Evolutionary conservation across 768 basidiomycete genomes (phyloP).

Genomic region (Sarcodon aspratus): DNA sequence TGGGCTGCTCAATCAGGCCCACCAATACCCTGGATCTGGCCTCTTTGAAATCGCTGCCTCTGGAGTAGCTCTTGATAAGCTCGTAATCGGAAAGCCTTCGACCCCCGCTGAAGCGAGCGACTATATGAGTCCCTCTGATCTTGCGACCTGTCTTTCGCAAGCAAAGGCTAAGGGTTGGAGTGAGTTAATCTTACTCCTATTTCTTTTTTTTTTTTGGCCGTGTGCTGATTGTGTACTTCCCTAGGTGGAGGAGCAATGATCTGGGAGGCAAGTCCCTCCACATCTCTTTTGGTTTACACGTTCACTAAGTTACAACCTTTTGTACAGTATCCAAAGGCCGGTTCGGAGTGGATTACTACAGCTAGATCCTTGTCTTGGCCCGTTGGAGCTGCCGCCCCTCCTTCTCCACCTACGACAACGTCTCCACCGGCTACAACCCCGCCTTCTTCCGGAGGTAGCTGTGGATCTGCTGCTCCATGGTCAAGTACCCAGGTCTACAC

Average conservation of each 20-base stretch:
- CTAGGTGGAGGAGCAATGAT: conserved; percentile 26
- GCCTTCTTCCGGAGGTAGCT: conserved; percentile 20
- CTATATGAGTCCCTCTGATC: conserved; percentile 44
- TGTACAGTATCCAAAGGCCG: conserved; percentile 23
- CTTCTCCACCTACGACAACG: conserved; percentile 5
- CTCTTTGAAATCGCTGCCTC: conserved; percentile 40
- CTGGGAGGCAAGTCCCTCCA: conserved; percentile 15
- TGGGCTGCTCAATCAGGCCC: conserved; percentile 47
- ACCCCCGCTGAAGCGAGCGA: conserved; percentile 32
- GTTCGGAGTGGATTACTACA: conserved; percentile 25
- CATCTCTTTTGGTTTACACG: no score
- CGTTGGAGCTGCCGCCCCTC: conserved; percentile 8
- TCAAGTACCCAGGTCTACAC: conserved; percentile 31
- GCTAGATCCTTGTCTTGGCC: conserved; percentile 25
- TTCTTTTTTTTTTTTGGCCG: background rate
- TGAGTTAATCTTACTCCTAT: conserved; percentile 19
- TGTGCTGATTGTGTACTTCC: background rate
- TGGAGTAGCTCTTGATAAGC: conserved; percentile 34
- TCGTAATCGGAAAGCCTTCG: conserved; percentile 47
- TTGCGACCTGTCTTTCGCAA: conserved; percentile 48
- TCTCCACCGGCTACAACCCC: conserved; percentile 8
- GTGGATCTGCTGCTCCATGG: conserved; percentile 43
- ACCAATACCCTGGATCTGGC: conserved; percentile 37
- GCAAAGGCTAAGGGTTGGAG: conserved; percentile 58
- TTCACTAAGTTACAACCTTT: no score